Evolutionary conservation across 2,329 filamentous ascomycete genomes (phyloP).

Genomic region (Ophiostoma himal-ulmi): DNA sequence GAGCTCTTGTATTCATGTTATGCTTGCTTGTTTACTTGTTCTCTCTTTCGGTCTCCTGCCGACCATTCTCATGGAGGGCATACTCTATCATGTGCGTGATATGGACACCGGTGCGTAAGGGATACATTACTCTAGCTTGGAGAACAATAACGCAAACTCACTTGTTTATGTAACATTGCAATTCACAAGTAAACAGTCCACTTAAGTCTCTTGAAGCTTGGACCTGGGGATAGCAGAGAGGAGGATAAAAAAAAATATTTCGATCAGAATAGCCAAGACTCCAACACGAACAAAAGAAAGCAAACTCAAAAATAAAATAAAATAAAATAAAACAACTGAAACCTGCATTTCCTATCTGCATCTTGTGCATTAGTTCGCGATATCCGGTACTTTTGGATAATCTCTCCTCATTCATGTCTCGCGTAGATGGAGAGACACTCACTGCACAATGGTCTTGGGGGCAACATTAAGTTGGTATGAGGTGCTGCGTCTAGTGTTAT

Average conservation of each 20-base stretch:
- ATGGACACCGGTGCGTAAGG: background rate
- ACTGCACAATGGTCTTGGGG: background rate
- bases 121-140: background rate
- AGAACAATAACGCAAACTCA: too few species aligned
- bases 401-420: background rate
- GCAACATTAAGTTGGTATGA: background rate
- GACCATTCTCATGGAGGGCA: background rate
- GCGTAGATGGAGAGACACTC: background rate
- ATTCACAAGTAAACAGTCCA: background rate
- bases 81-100: background rate
- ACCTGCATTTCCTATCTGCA: constrained; percentile 14
- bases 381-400: constrained; percentile 9
- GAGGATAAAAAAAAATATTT: background rate
- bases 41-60: background rate
- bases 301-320: background rate
- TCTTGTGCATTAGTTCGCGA: constrained; percentile 2
- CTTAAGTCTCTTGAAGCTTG: background rate
- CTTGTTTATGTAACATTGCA: background rate
- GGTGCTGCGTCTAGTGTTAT: background rate
- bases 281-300: background rate
- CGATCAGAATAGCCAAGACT: background rate
- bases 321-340: background rate
- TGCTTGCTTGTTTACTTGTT: background rate
- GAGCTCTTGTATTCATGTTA: background rate
- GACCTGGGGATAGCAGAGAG: background rate